phyloP scores from a whole-genome alignment of 495 filamentous ascomycete species.

The Neurospora sp. region DNA sequence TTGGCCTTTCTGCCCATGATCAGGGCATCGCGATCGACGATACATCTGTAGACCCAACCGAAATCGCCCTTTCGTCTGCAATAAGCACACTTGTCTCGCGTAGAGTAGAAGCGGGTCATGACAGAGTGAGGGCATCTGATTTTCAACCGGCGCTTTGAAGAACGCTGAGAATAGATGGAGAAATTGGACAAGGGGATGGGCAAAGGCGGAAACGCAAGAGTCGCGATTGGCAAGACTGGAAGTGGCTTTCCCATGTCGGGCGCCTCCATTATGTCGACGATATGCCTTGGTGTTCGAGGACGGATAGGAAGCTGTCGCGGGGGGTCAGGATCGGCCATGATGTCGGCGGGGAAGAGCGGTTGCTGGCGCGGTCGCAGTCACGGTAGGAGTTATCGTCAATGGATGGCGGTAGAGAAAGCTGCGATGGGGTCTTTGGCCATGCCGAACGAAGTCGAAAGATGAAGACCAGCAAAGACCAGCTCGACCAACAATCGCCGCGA shows the following conservation, averaged over 20 bases:
- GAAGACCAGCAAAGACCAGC: neutral
- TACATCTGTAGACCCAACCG: slow-evolving; percentile 61
- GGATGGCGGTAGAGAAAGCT: neutral
- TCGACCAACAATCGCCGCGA: neutral
- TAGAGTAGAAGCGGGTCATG: slow-evolving; percentile 46
- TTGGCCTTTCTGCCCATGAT: slow-evolving; percentile 26
- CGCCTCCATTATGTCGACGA: neutral
- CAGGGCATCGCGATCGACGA: slow-evolving; percentile 44
- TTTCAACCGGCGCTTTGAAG: slow-evolving; percentile 7
- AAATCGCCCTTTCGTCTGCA: slow-evolving; percentile 40
- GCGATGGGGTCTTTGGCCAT: neutral
- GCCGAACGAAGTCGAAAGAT: neutral
- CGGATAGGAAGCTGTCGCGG: neutral
- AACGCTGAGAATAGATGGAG: neutral
- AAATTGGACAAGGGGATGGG: slow-evolving; percentile 7
- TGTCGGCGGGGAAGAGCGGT: neutral
- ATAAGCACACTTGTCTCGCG: slow-evolving; percentile 34
- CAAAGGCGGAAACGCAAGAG: neutral
- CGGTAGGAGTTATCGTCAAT: neutral
- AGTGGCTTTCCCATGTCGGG: neutral
- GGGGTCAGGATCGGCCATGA: neutral
- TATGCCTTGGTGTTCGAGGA: neutral
- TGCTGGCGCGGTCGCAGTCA: neutral
- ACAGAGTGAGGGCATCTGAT: slow-evolving; percentile 47
- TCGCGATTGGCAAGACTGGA: neutral